These are phyloP conservation scores for Ampelocalamus luodianensis DNA, from an alignment of 176 grass and related monocot genomes.

Conservation along the genomic window DNA sequence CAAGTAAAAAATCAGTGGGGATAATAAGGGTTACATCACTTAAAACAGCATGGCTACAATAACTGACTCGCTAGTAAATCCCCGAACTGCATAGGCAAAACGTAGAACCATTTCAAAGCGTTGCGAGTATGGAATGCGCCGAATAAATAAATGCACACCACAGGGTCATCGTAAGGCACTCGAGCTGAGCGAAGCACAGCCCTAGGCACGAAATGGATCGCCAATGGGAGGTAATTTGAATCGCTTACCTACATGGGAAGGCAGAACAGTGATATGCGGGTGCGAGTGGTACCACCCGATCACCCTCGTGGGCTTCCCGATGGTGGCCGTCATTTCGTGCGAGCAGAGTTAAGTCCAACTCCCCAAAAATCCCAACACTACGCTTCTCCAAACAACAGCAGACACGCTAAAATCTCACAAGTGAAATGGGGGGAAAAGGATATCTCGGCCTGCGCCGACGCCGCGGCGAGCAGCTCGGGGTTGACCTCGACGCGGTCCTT, in stretches of 20 bases:
- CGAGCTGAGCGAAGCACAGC: neutral
- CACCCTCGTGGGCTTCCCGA: constrained; percentile 84
- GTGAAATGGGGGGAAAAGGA: constrained; percentile 47
- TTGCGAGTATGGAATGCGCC: neutral
- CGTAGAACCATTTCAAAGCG: neutral
- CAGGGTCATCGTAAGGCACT: neutral
- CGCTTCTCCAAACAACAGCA: constrained; percentile 20
- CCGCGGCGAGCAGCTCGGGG: constrained; percentile 86
- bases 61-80: neutral
- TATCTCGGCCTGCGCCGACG: constrained; percentile 90
- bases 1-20: neutral
- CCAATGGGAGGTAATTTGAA: neutral
- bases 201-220: neutral
- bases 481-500: constrained; percentile 99
- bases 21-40: neutral
- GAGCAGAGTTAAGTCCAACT: constrained; percentile 55
- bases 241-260: constrained; percentile 82
- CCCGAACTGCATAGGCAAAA: neutral
- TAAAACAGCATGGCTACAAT: neutral
- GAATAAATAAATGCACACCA: constrained; percentile 13
- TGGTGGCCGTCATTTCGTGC: constrained; percentile 76
- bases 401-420: constrained; percentile 25
- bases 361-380: constrained; percentile 14
- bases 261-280: constrained; percentile 96
- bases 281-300: constrained; percentile 99